These are phyloP conservation scores for Trichaptum fuscoviolaceum DNA, from an alignment of 768 basidiomycete species.

Conservation along the genomic window DNA sequence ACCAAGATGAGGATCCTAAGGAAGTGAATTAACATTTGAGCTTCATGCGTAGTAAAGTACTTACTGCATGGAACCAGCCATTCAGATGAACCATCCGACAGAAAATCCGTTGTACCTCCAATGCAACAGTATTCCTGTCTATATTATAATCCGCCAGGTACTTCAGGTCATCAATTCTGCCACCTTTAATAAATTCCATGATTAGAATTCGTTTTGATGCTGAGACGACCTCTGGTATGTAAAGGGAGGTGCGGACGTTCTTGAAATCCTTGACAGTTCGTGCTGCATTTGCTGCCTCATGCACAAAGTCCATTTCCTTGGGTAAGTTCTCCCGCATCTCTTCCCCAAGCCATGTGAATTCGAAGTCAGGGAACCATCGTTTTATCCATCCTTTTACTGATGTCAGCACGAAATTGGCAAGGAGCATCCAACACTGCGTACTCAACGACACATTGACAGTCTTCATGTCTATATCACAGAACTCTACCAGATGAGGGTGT, in stretches of 20 bases:
- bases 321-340: constrained; percentile 93
- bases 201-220: constrained; percentile 82
- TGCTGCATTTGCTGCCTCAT: constrained; percentile 85
- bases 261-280: constrained; percentile 67
- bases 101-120: constrained; percentile 89
- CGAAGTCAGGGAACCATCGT: constrained; percentile 91
- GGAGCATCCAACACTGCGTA: constrained; percentile 22
- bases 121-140: constrained; percentile 88
- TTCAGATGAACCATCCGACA: constrained; percentile 94
- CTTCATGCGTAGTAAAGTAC: constrained; percentile 20
- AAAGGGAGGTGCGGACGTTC: constrained; percentile 68
- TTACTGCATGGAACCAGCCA: constrained; percentile 82
- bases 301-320: constrained; percentile 90
- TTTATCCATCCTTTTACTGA: constrained; percentile 70
- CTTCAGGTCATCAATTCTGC: constrained; percentile 78
- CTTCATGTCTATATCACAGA: constrained; percentile 85
- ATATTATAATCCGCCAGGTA: constrained; percentile 81
- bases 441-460: constrained; percentile 74
- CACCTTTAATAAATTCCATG: constrained; percentile 94
- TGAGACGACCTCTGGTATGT: constrained; percentile 74
- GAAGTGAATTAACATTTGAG: constrained; percentile 9
- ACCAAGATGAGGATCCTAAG: constrained; percentile 86
- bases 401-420: background rate
- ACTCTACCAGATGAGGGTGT: constrained; percentile 92
- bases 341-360: constrained; percentile 88